phyloP scores from a whole-genome alignment of 441 rosid genomes.

The Adansonia grandidieri region DNA sequence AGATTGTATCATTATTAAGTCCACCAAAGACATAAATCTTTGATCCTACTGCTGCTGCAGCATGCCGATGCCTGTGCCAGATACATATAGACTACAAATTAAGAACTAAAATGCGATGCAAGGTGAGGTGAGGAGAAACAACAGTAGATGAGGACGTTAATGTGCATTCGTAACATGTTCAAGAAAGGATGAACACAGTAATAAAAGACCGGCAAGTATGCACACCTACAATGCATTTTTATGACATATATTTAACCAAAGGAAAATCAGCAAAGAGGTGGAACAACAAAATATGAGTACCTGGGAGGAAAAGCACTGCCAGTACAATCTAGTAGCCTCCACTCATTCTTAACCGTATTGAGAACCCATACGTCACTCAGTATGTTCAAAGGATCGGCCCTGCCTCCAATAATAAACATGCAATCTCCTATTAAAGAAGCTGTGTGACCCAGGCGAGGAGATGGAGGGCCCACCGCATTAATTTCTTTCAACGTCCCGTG shows the following conservation, averaged over 20 bases:
- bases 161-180: slow-evolving; percentile 10
- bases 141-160: slow-evolving; percentile 12
- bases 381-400: slow-evolving; percentile 77
- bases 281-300: slow-evolving; percentile 32
- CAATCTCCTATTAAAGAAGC: slow-evolving; percentile 68
- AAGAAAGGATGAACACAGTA: slow-evolving; percentile 23
- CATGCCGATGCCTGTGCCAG: slow-evolving; percentile 80
- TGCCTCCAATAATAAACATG: slow-evolving; percentile 83
- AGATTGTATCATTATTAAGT: slow-evolving; percentile 56
- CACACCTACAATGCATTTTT: not conserved
- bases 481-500: slow-evolving; percentile 51
- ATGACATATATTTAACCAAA: not conserved
- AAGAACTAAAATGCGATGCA: slow-evolving; percentile 14
- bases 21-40: slow-evolving; percentile 84
- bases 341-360: slow-evolving; percentile 46
- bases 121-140: not conserved
- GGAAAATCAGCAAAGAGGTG: slow-evolving; percentile 11
- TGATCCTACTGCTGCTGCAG: slow-evolving; percentile 76
- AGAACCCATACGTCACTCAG: slow-evolving; percentile 81
- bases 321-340: slow-evolving; percentile 61
- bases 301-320: slow-evolving; percentile 71
- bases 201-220: slow-evolving; percentile 15
- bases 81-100: slow-evolving; percentile 23
- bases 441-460: slow-evolving; percentile 84
- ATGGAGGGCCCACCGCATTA: slow-evolving; percentile 52